Base-by-base conservation (phyloP, 2,329 filamentous ascomycete species). In the Fusarium caatingaense region DNA sequence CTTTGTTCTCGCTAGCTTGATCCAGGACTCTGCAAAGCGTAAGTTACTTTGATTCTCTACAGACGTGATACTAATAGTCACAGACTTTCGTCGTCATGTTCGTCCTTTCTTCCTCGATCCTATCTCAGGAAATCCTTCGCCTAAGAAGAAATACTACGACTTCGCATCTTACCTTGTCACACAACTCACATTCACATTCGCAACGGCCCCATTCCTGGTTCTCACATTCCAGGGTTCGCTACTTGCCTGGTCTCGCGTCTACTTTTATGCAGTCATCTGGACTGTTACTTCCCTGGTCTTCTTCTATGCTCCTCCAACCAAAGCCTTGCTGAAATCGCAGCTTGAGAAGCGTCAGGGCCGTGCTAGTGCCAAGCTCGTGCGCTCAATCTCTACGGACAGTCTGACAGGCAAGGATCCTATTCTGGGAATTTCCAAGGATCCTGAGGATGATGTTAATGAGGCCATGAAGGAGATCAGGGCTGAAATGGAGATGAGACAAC, bases 21-120 rank as follows among this genome's bases (percentile, higher is more conserved):
- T 98, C 30, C 96, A 99, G 78, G 98, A 94, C 4, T 91, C 91
- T 20, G 94, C 96, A 58, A 99, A 99, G 84, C 94, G 94, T 98
- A 85, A 79, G 91, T 86, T 28, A 7, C n/a, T 30, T 30, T 25
- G 6, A 7, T 23, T 13, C 32, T 6, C 18, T 25, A 42, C 23
- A 6, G 30, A 16, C 21, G 13, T 47, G 37, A 58, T 51, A 58
- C 50, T 30, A 63, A 57, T 34, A 63, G 72, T 32, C 6, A 18
- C 11, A 98, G 94, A 98, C 78, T 93, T 92, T 80, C 94, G 96
- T 56, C 93, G 96, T 56, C 88, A 95, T 76, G 82, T 98, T 63
- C 93, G 96, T 3, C 96, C 96, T 23, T 95, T 99, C 82, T 98
- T 99, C 85, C 83, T 98, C 49, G 90, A 94, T 56, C 88, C 93